Base-by-base conservation (phyloP, 176 grass and related monocot genomes). In the Guadua angustifolia region DNA sequence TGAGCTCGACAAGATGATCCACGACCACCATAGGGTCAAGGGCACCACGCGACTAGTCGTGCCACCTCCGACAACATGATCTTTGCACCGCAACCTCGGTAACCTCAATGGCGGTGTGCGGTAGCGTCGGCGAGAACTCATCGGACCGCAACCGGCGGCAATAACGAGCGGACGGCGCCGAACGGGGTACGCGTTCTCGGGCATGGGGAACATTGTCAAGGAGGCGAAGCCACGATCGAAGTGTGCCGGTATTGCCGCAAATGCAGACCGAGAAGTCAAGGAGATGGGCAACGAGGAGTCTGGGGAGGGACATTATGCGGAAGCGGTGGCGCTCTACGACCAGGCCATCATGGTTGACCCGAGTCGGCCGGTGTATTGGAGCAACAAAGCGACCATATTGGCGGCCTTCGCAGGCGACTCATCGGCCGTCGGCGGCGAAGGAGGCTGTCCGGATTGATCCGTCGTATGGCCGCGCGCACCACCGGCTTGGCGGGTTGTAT, bases 271-370 rank as follows among this genome's bases (percentile, higher is more conserved):
- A 99, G 83, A 94, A 92, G 93, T 99, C 68, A 99, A 99, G 89
- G 96, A 99, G 78, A 77, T 95, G 88, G 93, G 96, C 16, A 99
- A 99, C 79, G 91, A 99, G 81, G 96, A 94, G 88, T 99, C 88
- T 73, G 85, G 91, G 70, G 78, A 95, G 64, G 96, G 96, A 60
- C 88, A 87, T 32, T 99, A 89, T 73, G 52, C 86, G 9, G 91
- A 94, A 89, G 96, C 96, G 13, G 69, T 95, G 89, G 86, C 96
- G 44, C 86, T 94, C 12, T 99, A 99, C 63, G 93, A 99, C 65
- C 91, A 89, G 56, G 96, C 93, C 47, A 99, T 94, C 85, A 85
- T 94, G 0, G 88, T 99, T 83, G 93, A 95, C 50, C 83, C 85
- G 0, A 64, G 33, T 13, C 81, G 91, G 77, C 89, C 96, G 9